A percentile compares a stretch with the other conserved stretches of the same genome.
These are phyloP conservation scores for Paraconiothyrium sp. DNA, from an alignment of 2,329 filamentous ascomycete genomes.

Conservation along the genomic window DNA sequence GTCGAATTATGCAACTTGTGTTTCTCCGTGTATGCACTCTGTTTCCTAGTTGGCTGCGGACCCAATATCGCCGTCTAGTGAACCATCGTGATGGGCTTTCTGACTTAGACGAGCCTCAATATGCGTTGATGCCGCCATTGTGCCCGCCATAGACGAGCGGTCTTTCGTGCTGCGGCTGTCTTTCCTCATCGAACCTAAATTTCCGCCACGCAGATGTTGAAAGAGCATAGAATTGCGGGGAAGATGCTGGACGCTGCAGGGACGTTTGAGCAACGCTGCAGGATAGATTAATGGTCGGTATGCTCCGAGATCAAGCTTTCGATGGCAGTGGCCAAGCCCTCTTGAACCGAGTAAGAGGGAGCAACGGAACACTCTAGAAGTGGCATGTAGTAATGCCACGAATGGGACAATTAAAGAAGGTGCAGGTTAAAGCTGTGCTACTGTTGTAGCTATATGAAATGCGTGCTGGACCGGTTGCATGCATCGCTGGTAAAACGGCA, in stretches of 20 bases:
- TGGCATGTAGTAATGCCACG: slow-evolving; percentile 4
- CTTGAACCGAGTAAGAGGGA: not conserved
- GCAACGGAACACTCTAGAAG: not conserved
- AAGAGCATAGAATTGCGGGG: not conserved
- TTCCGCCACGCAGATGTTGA: not conserved
- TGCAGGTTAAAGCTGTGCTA: not conserved
- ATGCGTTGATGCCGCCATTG: slow-evolving; percentile 4
- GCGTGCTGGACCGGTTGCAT: not conserved
- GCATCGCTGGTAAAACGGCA: slow-evolving; percentile 1
- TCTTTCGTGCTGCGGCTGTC: not conserved
- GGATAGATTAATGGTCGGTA: slow-evolving; percentile 4
- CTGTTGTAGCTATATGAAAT: slow-evolving; percentile 6
- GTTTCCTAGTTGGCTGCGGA: not conserved
- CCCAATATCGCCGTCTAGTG: slow-evolving; percentile 2
- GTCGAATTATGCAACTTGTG: not conserved
- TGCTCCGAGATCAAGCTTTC: slow-evolving; percentile 1
- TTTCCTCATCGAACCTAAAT: slow-evolving; percentile 5
- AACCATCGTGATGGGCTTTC: not conserved
- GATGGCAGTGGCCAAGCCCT: slow-evolving; percentile 1
- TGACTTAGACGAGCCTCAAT: slow-evolving; percentile 8
- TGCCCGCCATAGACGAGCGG: not conserved
- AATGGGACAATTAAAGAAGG: not conserved
- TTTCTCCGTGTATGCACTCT: not conserved
- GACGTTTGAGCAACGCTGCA: not conserved
- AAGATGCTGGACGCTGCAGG: slow-evolving; percentile 1